These are phyloP conservation scores for Lolium perenne DNA, from an alignment of 176 grass and related monocot species.

Conservation along the genomic window DNA sequence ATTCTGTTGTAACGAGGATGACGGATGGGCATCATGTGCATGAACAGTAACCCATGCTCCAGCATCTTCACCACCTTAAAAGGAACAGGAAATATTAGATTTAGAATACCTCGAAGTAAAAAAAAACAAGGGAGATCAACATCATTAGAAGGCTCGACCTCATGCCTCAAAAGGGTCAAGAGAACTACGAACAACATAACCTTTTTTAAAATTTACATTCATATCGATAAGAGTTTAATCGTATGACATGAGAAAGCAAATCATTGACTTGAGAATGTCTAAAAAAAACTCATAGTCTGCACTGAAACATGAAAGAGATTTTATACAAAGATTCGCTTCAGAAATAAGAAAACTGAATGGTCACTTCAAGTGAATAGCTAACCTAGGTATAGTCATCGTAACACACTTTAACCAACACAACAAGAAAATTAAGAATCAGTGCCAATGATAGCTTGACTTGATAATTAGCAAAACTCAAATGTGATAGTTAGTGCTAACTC, in stretches of 20 bases:
- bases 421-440: not conserved
- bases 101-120: conserved; percentile 10
- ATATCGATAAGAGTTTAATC: conserved; percentile 28
- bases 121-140: conserved; percentile 6
- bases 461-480: conserved; percentile 19
- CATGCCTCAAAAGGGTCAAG: not conserved
- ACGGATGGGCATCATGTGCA: conserved; percentile 12
- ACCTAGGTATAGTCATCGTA: conserved; percentile 10
- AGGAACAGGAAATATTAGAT: not conserved
- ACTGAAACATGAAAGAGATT: not conserved
- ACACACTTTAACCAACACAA: conserved; percentile 24
- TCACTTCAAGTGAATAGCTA: conserved; percentile 18
- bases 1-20: conserved; percentile 36
- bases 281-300: not conserved
- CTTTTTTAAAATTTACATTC: conserved; percentile 1
- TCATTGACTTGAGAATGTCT: not conserved
- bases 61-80: conserved; percentile 17
- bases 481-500: not conserved
- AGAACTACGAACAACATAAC: not conserved
- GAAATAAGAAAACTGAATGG: conserved; percentile 6
- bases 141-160: conserved; percentile 1
- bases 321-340: not conserved
- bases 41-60: not conserved
- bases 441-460: conserved; percentile 11
- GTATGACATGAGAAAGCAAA: conserved; percentile 18